phyloP scores from a whole-genome alignment of 768 basidiomycete genomes.

The Butyriboletus loyo region DNA sequence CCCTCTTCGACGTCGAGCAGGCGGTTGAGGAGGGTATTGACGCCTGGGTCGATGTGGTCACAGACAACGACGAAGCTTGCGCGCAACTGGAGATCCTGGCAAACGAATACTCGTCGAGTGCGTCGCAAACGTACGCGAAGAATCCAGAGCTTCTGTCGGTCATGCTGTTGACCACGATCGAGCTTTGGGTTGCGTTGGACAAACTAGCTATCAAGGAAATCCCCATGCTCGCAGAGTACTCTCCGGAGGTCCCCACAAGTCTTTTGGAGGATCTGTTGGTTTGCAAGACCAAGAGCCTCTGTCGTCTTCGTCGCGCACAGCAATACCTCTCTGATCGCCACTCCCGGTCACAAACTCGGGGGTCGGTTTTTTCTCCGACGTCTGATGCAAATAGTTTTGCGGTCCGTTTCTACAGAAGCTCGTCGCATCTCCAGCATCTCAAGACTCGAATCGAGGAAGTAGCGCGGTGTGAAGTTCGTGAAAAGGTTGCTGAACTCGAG shows the following conservation, averaged over 20 bases:
- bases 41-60: slow-evolving; percentile 30
- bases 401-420: slow-evolving; percentile 33
- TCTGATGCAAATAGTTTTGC: slow-evolving; percentile 26
- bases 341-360: slow-evolving; percentile 1
- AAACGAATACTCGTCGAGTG: slow-evolving; percentile 26
- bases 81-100: slow-evolving; percentile 23
- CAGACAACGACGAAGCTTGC: slow-evolving; percentile 11
- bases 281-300: slow-evolving; percentile 26
- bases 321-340: slow-evolving; percentile 35
- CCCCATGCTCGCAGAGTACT: slow-evolving; percentile 32
- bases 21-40: slow-evolving; percentile 33
- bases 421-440: slow-evolving; percentile 24
- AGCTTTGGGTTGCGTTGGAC: slow-evolving; percentile 39
- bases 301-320: slow-evolving; percentile 27
- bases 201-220: slow-evolving; percentile 17
- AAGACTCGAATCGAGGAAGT: slow-evolving; percentile 29
- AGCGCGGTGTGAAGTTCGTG: slow-evolving; percentile 18
- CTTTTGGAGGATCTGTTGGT: slow-evolving; percentile 31
- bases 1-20: background rate
- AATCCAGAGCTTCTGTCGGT: slow-evolving; percentile 41
- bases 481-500: slow-evolving; percentile 31
- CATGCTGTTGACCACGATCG: slow-evolving; percentile 39
- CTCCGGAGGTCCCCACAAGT: slow-evolving; percentile 31
- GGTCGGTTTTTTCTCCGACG: slow-evolving; percentile 35
- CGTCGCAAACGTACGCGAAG: slow-evolving; percentile 25